These are phyloP conservation scores for Loxodes magnus DNA, from an alignment of 73 alveolate genomes.

Conservation along the genomic window DNA sequence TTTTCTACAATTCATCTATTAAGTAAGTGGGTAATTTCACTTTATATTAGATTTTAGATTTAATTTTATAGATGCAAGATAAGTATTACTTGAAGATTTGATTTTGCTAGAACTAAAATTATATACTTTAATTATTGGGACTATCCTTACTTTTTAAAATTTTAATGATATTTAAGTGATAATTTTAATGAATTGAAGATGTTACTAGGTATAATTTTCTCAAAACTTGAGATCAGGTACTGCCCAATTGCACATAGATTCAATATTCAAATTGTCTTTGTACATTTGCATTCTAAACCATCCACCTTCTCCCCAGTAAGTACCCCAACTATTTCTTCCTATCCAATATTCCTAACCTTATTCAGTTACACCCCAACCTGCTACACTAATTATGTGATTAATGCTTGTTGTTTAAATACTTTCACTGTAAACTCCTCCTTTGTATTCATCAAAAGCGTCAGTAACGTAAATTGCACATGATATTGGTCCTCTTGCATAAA, in stretches of 20 bases:
- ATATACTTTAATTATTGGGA: no score
- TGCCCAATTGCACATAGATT: slow-evolving; percentile 50
- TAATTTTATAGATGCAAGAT: no score
- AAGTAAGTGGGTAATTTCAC: no score
- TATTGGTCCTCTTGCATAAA: slow-evolving; percentile 64
- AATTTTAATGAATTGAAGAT: no score
- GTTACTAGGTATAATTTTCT: no score
- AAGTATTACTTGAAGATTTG: no score
- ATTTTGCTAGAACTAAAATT: no score
- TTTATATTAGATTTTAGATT: no score
- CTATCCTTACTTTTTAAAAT: no score
- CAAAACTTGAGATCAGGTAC: slow-evolving; percentile 30
- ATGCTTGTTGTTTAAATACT: slow-evolving; percentile 9
- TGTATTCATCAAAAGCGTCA: slow-evolving; percentile 40
- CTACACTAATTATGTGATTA: slow-evolving; percentile 58
- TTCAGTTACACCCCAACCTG: slow-evolving; percentile 76
- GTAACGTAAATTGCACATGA: slow-evolving; percentile 47
- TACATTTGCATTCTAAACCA: slow-evolving; percentile 73
- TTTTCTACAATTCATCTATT: no score
- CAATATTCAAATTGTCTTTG: slow-evolving; percentile 42
- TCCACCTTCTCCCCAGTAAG: slow-evolving; percentile 89
- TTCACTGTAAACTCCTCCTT: slow-evolving; percentile 74
- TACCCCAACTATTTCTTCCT: slow-evolving; percentile 89
- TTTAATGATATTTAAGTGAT: no score
- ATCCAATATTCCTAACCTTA: slow-evolving; percentile 69